Conservation (phyloP, 192 early-diverging fungal genomes). For the Diversispora eburnea region DNA sequence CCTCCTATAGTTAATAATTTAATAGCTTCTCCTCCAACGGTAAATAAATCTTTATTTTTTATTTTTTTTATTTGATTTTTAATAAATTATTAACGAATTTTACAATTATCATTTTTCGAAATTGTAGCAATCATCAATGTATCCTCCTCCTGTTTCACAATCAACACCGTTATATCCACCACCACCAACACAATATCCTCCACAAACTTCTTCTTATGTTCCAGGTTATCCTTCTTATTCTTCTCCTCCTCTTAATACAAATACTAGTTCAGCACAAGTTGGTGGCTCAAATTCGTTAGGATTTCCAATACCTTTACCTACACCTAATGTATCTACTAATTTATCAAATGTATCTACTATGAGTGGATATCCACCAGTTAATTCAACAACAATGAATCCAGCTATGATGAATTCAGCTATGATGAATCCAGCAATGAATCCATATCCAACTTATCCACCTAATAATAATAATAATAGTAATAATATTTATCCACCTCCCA, state of each 20-base stretch:
- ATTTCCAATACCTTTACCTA: slow-evolving; percentile 12
- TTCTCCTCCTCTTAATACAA: neutral
- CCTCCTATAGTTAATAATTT: no score
- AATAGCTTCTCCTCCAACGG: neutral
- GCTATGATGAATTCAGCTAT: neutral
- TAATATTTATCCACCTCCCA: slow-evolving; percentile 18
- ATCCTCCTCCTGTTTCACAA: neutral
- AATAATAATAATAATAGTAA: slow-evolving; percentile 1
- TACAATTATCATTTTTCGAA: neutral
- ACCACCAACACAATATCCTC: neutral
- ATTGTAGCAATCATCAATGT: neutral
- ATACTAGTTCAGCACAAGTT: neutral
- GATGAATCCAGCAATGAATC: neutral
- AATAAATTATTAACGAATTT: no score
- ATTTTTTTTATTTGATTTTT: no score
- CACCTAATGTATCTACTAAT: neutral
- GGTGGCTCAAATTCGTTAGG: neutral
- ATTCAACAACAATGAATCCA: neutral
- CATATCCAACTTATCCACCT: neutral
- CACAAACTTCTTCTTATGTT: neutral
- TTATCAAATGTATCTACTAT: neutral
- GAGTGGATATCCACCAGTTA: neutral
- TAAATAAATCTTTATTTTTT: neutral
- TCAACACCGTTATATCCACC: neutral
- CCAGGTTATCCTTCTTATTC: neutral